phyloP scores from a whole-genome alignment of 306 rosid genomes.

The Vigna hirtella region DNA sequence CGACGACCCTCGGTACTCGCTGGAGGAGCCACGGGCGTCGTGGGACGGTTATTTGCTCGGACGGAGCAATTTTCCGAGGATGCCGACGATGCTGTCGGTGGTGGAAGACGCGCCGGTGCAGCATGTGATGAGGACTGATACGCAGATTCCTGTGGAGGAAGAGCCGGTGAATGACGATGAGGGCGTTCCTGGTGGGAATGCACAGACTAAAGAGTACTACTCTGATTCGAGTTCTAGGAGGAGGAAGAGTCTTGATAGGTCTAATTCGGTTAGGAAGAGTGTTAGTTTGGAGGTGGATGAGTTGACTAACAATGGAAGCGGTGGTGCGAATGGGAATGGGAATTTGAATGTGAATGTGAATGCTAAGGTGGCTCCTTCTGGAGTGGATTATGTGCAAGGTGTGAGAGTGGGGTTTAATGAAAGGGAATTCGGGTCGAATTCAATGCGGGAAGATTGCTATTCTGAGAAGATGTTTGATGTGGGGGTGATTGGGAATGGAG shows the following conservation, averaged over 20 bases:
- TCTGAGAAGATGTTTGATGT: slow-evolving; percentile 69
- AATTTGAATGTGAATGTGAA: slow-evolving; percentile 13
- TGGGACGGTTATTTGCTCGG: slow-evolving; percentile 87
- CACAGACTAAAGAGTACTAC: slow-evolving; percentile 83
- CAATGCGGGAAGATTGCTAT: slow-evolving; percentile 70
- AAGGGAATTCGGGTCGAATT: slow-evolving; percentile 59
- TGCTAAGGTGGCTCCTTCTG: slow-evolving; percentile 75
- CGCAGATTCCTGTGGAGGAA: slow-evolving; percentile 82
- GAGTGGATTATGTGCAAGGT: slow-evolving; percentile 57
- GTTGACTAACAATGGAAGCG: slow-evolving; percentile 43
- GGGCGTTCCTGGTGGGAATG: slow-evolving; percentile 69
- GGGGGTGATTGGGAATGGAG: slow-evolving; percentile 59
- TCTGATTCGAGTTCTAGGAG: slow-evolving; percentile 78
- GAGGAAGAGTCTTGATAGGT: slow-evolving; percentile 84
- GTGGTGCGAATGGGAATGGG: slow-evolving; percentile 5
- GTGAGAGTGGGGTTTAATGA: slow-evolving; percentile 58
- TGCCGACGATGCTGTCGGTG: slow-evolving; percentile 92
- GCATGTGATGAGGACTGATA: slow-evolving; percentile 64
- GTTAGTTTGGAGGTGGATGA: slow-evolving; percentile 65
- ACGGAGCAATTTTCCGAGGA: slow-evolving; percentile 56
- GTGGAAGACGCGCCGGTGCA: slow-evolving; percentile 78
- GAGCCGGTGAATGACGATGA: slow-evolving; percentile 61
- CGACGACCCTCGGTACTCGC: slow-evolving; percentile 82
- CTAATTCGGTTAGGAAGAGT: slow-evolving; percentile 71
- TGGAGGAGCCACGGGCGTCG: slow-evolving; percentile 94